Evolutionary conservation across 768 basidiomycete genomes (phyloP).

Genomic region (Psilocybe cubensis): DNA sequence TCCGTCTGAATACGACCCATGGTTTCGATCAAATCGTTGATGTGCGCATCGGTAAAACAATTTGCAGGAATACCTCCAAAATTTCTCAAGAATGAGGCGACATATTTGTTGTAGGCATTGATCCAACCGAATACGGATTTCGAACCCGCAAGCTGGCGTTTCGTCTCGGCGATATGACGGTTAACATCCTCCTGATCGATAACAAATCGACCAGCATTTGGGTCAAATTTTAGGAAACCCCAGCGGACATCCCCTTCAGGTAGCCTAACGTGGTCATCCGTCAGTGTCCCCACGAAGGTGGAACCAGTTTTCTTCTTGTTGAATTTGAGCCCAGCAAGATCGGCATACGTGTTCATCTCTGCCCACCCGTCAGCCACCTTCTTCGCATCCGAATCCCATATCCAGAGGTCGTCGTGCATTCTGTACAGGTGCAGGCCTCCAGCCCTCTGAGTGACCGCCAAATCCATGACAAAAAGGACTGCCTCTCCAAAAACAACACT

Average conservation of each 20-base stretch:
- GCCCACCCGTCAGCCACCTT: conserved; percentile 42
- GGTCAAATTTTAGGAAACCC: conserved; percentile 44
- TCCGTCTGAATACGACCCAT: conserved; percentile 37
- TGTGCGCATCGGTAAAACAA: conserved; percentile 33
- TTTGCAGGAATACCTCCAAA: conserved; percentile 36
- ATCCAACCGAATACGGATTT: conserved; percentile 43
- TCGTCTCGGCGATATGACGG: conserved; percentile 38
- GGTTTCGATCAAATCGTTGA: conserved; percentile 34
- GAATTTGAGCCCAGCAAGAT: conserved; percentile 43
- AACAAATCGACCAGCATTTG: conserved; percentile 29
- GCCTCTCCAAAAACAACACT: conserved; percentile 45
- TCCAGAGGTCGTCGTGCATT: conserved; percentile 51
- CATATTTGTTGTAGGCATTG: conserved; percentile 43
- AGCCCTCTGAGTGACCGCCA: conserved; percentile 47
- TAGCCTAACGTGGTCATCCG: conserved; percentile 16
- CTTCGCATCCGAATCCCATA: conserved; percentile 37
- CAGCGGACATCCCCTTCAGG: conserved; percentile 40
- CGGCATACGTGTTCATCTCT: conserved; percentile 44
- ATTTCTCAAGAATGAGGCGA: conserved; percentile 39
- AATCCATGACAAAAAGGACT: conserved; percentile 49
- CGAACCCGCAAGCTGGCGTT: conserved; percentile 37
- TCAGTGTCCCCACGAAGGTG: conserved; percentile 31
- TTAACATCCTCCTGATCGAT: conserved; percentile 40
- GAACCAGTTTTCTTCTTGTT: conserved; percentile 47
- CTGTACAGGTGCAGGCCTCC: conserved; percentile 46